These are phyloP conservation scores for Wickerhamiella qilinensis DNA, from an alignment of 805 yeast genomes.

Conservation along the genomic window DNA sequence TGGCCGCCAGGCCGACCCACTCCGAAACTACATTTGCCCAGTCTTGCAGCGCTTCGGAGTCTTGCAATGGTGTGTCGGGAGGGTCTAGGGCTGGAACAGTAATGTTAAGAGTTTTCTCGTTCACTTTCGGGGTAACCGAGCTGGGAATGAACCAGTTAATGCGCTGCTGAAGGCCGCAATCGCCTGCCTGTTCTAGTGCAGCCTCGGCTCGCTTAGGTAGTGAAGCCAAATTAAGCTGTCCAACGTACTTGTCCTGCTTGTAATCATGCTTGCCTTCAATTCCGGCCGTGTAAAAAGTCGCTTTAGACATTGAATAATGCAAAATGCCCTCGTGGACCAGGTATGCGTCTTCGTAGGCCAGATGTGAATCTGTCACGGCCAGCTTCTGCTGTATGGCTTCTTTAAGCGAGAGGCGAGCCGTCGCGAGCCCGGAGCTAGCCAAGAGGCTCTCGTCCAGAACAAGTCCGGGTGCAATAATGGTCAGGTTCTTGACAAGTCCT, in stretches of 20 bases:
- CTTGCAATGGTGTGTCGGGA: too few species aligned
- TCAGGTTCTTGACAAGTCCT: neutral
- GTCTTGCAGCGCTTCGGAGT: constrained; percentile 7
- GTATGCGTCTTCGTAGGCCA: neutral
- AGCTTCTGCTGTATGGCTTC: neutral
- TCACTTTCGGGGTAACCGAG: too few species aligned
- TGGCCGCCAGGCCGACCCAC: constrained; percentile 10
- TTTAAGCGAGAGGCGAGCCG: neutral
- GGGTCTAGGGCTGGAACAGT: constrained; percentile 4
- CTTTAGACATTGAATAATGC: neutral
- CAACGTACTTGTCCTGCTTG: neutral
- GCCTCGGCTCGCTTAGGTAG: too few species aligned
- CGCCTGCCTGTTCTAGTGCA: too few species aligned
- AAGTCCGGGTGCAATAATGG: neutral
- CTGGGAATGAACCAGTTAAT: too few species aligned
- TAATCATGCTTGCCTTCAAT: neutral
- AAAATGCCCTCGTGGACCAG: neutral
- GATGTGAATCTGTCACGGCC: neutral
- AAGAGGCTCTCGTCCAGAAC: neutral
- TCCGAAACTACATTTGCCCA: constrained; percentile 12
- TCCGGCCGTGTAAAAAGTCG: constrained; percentile 2
- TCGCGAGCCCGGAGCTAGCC: neutral
- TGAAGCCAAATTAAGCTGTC: neutral
- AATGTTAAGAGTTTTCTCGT: too few species aligned
- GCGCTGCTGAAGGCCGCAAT: too few species aligned